Percentiles rank a stretch among this genome's conserved stretches.
Conservation (phyloP, 257 asterid species). For the Verbascum thapsus region DNA sequence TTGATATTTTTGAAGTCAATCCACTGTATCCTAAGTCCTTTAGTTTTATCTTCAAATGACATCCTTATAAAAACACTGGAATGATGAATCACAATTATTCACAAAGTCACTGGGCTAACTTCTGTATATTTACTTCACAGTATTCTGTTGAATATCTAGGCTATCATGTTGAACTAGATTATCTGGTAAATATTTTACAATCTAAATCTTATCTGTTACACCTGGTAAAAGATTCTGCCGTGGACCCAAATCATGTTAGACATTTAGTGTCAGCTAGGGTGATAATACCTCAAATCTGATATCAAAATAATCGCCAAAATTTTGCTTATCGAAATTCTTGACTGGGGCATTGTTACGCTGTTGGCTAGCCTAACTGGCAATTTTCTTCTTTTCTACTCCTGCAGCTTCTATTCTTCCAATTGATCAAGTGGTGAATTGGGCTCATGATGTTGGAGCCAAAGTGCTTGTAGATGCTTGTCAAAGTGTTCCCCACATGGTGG, state of each 20-base stretch:
- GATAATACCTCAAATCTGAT: not conserved
- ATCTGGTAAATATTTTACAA: slow-evolving; percentile 14
- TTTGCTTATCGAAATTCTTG: too few species aligned
- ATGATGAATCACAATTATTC: too few species aligned
- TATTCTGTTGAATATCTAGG: not conserved
- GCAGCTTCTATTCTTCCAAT: slow-evolving; percentile 88
- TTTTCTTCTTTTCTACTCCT: slow-evolving; percentile 10
- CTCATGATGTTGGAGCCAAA: slow-evolving; percentile 87
- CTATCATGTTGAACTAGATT: not conserved
- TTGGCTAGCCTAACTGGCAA: too few species aligned
- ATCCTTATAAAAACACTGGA: slow-evolving; percentile 14
- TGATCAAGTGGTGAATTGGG: slow-evolving; percentile 81
- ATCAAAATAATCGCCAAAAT: too few species aligned
- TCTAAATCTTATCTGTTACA: slow-evolving; percentile 11
- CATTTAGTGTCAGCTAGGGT: not conserved
- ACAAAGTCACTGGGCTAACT: not conserved
- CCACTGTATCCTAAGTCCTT: not conserved
- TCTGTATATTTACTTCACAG: too few species aligned
- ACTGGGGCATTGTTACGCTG: too few species aligned
- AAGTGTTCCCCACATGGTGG: slow-evolving; percentile 97
- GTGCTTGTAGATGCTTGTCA: slow-evolving; percentile 98
- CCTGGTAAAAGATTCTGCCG: slow-evolving; percentile 8
- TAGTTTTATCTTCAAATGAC: slow-evolving; percentile 9
- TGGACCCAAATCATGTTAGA: not conserved
- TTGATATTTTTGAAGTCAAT: slow-evolving; percentile 6